phyloP scores from a whole-genome alignment of 2,329 filamentous ascomycete species.

The Cercospora janseana region DNA sequence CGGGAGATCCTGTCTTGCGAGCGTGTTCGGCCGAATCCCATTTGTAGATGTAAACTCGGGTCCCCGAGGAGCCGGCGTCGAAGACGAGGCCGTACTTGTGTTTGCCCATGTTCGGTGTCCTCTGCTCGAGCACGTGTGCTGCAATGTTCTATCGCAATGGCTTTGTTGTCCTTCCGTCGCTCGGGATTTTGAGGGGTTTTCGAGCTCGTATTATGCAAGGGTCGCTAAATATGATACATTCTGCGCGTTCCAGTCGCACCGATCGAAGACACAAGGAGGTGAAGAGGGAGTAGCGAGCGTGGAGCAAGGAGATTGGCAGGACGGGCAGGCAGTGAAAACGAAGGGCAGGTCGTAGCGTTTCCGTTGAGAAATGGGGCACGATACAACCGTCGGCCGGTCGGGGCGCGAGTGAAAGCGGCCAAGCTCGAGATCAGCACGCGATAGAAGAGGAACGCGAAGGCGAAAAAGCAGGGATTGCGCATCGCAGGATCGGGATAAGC shows the following conservation, averaged over 20 bases:
- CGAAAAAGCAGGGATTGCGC: no score
- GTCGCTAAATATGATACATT: slow-evolving; percentile 5
- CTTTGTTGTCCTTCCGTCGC: slow-evolving; percentile 1
- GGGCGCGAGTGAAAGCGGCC: no score
- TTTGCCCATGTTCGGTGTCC: slow-evolving; percentile 33
- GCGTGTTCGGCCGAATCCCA: slow-evolving; percentile 78
- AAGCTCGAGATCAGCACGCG: no score
- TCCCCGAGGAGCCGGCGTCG: slow-evolving; percentile 96
- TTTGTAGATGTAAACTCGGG: slow-evolving; percentile 87
- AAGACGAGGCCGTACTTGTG: slow-evolving; percentile 83
- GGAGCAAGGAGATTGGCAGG: no score
- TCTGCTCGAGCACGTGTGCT: background rate
- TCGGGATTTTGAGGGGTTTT: background rate
- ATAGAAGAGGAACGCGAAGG: no score
- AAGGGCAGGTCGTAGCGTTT: no score
- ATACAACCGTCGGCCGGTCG: no score
- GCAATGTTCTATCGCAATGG: background rate
- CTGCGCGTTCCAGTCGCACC: slow-evolving; percentile 10
- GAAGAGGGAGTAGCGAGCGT: slow-evolving; percentile 5
- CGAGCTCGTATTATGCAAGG: slow-evolving; percentile 6
- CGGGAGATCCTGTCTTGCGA: slow-evolving; percentile 57
- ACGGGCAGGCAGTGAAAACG: no score
- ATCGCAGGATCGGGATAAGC: no score
- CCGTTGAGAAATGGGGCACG: no score
- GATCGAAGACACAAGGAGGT: background rate